Evolutionary conservation across 1,139 yeast species (phyloP).

Genomic region (Pneumocystis wakefieldiae): DNA sequence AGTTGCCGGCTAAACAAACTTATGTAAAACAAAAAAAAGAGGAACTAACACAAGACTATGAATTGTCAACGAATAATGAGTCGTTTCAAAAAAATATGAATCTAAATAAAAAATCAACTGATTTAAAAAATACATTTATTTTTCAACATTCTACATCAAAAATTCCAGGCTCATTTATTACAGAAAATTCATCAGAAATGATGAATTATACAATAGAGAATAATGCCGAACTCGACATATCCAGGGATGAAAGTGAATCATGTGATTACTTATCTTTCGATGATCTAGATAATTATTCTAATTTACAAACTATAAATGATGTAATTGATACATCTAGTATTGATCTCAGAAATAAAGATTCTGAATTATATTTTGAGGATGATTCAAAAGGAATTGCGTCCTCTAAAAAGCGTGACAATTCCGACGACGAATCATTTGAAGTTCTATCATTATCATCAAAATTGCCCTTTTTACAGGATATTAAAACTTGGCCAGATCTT

Average conservation of each 20-base stretch:
- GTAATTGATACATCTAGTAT: not conserved
- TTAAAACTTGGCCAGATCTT: not conserved
- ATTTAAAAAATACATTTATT: not conserved
- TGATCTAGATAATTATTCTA: not conserved
- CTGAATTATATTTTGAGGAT: not conserved
- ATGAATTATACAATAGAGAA: not conserved
- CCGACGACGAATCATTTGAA: not conserved
- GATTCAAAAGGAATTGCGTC: not conserved
- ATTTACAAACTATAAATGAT: not conserved
- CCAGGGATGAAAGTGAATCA: not conserved
- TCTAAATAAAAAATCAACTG: not conserved
- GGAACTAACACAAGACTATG: not conserved
- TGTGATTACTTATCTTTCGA: not conserved
- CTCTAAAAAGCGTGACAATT: not conserved
- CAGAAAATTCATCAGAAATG: not conserved
- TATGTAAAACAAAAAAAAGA: not conserved
- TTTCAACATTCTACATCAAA: not conserved
- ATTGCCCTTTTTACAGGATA: not conserved
- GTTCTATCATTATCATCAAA: not conserved
- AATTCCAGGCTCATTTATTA: not conserved
- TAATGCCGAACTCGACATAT: not conserved
- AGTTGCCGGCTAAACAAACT: not conserved
- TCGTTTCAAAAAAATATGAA: not conserved
- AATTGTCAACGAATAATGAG: not conserved
- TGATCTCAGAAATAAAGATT: not conserved